Base-by-base conservation (phyloP, 1,284 basidiomycete species). In the Takashimella koratensis region DNA sequence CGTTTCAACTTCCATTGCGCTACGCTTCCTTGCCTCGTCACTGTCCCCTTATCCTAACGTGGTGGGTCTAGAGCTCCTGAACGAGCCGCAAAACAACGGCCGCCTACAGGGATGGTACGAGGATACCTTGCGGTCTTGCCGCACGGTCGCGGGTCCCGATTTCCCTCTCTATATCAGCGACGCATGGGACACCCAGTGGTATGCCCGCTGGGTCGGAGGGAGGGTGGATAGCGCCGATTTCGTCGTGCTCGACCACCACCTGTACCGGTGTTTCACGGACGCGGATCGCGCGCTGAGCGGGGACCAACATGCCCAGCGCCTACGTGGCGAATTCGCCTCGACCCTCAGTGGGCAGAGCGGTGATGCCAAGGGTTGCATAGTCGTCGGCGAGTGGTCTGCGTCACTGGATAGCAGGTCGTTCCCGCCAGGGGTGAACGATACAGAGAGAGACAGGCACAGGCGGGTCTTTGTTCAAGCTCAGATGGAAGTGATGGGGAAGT, bases 381-480 rank as follows among this genome's bases (percentile, higher is more conserved):
- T 93, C 47, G 79, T 93, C 0, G 88, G 84, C n/a, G 91, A 95
- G 69, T 94, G 88, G 86, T 86, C 84, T 8, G 88, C 84, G 0
- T 88, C 84, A 0, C 76, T 94, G 27, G 87, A 89, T 67, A 84
- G 84, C 0, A 79, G 79, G 1, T 86, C 85, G 1, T 73, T 88
- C 30, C 75, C 75, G 23, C 77, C 75, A 5, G 76, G 74, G 43
- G 68, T 70, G 23, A 63, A 81, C 64, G 78, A 75, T 16, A 73
- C 82, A 64, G 69, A 76, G 59, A 75, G 77, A 62, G 78, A 81
- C 73, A 66, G 79, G 66, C 73, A 78, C 68, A 73, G 79, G 58
- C 73, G 79, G 50, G 78, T 77, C 16, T 90, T 83, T 61, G 78
- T 86, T 3, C 71, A 78, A 16, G 84, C 87, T 10, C 84, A 94